Evolutionary conservation across 768 basidiomycete genomes (phyloP), one percentile per base, ranked within the genome.

Genomic region (button mushroom (Agaricus bisporus)): DNA sequence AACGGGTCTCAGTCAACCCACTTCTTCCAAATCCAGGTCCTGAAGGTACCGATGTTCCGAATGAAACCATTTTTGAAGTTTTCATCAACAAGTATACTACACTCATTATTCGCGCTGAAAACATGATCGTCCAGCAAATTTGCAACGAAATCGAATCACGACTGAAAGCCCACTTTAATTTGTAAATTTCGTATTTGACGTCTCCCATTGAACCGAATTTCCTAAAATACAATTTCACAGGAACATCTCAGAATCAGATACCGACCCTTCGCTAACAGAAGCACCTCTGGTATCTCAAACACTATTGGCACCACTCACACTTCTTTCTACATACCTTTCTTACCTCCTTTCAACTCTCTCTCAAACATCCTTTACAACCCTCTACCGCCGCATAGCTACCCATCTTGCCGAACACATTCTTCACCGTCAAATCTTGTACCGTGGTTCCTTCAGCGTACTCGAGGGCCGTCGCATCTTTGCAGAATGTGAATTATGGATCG

Each of bases 401-500:
- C 80, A 81, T 36, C 63, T 98, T 11, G 75, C 87, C 0, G 82
- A 86, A 46, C 83, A 94, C 63, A 83, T 98, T 49, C 70, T 89
- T 17, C 90, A 94, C 58, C 86, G 94, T 12, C 82, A 87, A 55
- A 82, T 97, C 50, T 66, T 87, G 37, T 89, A 88, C 63, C 83
- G 91, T 41, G 85, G 90, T 0, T 80, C 80, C 56, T 78, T 94
- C 52, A 73, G 77, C 29, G 66, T 76, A 3, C 62, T 66, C 7
- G 86, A 91, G 51, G 89, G 86, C 4, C 76, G 73, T 55, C 69
- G 71, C 18, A 75, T 95, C 18, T 73, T 73, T 18, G 78, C 79
- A 1, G 94, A 98, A 66, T 83, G 81, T 71, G 78, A 84, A 62
- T 75, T 91, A 45, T 93, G 94, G 93, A 76, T 86, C 5, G 87